Conservation (phyloP, 257 asterid genomes). For the Galeopsis tetrahit region DNA sequence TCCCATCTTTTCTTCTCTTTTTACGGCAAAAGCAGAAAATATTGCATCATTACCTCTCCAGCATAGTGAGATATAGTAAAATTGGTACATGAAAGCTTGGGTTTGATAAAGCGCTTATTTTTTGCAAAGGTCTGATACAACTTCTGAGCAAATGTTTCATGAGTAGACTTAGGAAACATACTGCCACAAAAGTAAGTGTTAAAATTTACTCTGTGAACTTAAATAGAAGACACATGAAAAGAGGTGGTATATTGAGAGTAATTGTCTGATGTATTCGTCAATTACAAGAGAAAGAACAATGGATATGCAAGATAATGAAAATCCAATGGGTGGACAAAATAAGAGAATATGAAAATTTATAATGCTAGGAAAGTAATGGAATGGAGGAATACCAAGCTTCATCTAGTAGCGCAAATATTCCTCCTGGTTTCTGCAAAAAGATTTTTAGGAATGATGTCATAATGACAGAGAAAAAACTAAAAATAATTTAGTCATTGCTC, state of each 20-base stretch:
- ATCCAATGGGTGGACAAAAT: constrained; percentile 27
- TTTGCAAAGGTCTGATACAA: constrained; percentile 91
- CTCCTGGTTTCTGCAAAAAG: constrained; percentile 94
- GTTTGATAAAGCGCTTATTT: constrained; percentile 84
- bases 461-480: constrained; percentile 22
- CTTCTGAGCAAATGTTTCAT: constrained; percentile 99
- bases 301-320: neutral
- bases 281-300: constrained; percentile 6
- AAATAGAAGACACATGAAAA: constrained; percentile 21
- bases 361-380: constrained; percentile 27
- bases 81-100: constrained; percentile 90
- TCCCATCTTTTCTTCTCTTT: constrained; percentile 17
- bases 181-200: constrained; percentile 51
- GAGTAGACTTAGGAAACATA: constrained; percentile 99
- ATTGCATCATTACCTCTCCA: constrained; percentile 71
- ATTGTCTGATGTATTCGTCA: constrained; percentile 18
- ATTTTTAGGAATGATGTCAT: constrained; percentile 2
- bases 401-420: constrained; percentile 93
- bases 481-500: constrained; percentile 8
- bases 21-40: constrained; percentile 27
- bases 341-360: constrained; percentile 1
- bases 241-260: neutral
- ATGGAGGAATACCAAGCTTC: constrained; percentile 84
- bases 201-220: constrained; percentile 25
- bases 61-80: constrained; percentile 90